These are phyloP conservation scores for Phaseolus lunatus DNA, from an alignment of 306 rosid species.

Conservation along the genomic window DNA sequence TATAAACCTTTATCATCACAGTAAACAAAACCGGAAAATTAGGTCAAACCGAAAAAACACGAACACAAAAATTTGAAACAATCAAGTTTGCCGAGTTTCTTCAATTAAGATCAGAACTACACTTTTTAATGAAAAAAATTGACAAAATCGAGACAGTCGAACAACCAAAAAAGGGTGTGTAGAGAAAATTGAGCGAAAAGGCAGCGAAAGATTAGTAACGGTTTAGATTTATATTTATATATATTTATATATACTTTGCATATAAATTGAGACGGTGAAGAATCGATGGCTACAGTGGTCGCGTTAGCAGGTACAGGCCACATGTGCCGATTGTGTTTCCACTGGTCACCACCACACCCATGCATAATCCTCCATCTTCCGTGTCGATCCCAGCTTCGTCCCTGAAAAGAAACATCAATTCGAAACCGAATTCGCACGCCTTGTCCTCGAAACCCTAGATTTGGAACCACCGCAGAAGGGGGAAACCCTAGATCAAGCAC, in stretches of 20 bases:
- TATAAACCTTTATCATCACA: neutral
- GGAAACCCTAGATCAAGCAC: conserved; percentile 69
- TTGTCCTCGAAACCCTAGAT: conserved; percentile 41
- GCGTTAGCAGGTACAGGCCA: conserved; percentile 93
- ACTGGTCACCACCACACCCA: conserved; percentile 87
- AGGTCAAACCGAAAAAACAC: neutral
- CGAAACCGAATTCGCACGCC: conserved; percentile 64
- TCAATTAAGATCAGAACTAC: neutral
- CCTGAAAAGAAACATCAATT: conserved; percentile 91
- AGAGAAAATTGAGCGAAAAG: neutral
- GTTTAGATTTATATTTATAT: neutral
- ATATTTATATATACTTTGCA: conserved; percentile 61
- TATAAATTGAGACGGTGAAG: conserved; percentile 64
- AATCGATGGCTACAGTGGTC: conserved; percentile 81
- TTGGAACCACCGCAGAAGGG: conserved; percentile 3
- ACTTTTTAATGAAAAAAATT: neutral
- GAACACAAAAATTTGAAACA: neutral
- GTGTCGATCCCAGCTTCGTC: conserved; percentile 71
- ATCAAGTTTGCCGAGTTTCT: too few relatives aligned
- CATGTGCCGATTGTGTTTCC: conserved; percentile 97
- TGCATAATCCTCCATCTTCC: conserved; percentile 93
- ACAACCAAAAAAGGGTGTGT: neutral
- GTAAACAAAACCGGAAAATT: neutral
- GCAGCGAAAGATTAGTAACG: neutral
- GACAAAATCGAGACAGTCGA: neutral